These are phyloP conservation scores for Blastobotrys illinoisensis DNA, from an alignment of 1,139 yeast species.

Conservation along the genomic window DNA sequence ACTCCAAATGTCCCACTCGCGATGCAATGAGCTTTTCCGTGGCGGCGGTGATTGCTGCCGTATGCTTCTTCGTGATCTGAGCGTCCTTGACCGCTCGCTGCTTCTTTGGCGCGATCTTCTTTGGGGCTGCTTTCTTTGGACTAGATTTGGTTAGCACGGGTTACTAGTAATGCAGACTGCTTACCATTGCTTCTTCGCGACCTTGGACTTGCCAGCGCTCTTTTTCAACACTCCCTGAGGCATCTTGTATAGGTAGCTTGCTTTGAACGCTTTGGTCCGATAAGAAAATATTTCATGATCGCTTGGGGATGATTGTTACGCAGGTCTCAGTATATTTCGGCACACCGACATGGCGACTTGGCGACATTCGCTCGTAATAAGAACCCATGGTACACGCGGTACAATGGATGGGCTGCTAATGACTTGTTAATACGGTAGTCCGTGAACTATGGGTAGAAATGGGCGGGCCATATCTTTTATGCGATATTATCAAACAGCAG, in stretches of 20 bases:
- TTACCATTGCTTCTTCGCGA: conserved; percentile 7
- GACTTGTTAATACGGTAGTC: too few relatives aligned
- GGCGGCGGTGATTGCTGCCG: conserved; percentile 58
- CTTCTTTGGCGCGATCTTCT: conserved; percentile 64
- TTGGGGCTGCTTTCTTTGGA: conserved; percentile 74
- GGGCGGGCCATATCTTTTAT: too few relatives aligned
- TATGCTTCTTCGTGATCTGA: conserved; percentile 55
- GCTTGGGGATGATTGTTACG: neutral
- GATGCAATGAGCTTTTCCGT: conserved; percentile 85
- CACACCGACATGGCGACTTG: neutral
- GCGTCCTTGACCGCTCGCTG: conserved; percentile 38
- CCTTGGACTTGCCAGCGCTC: conserved; percentile 21
- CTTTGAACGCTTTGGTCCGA: conserved; percentile 57
- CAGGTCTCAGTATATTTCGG: neutral
- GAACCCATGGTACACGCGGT: too few relatives aligned
- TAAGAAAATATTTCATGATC: neutral
- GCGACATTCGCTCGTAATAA: too few relatives aligned
- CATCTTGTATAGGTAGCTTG: conserved; percentile 43
- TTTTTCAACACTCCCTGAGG: conserved; percentile 53
- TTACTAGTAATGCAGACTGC: neutral
- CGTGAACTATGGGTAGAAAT: too few relatives aligned
- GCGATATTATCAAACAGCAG: too few relatives aligned
- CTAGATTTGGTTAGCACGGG: conserved; percentile 28
- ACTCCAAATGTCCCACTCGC: conserved; percentile 92
- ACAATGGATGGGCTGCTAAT: too few relatives aligned